Base-by-base conservation (phyloP, 140 eudicot genomes). In the Anethum foeniculum region DNA sequence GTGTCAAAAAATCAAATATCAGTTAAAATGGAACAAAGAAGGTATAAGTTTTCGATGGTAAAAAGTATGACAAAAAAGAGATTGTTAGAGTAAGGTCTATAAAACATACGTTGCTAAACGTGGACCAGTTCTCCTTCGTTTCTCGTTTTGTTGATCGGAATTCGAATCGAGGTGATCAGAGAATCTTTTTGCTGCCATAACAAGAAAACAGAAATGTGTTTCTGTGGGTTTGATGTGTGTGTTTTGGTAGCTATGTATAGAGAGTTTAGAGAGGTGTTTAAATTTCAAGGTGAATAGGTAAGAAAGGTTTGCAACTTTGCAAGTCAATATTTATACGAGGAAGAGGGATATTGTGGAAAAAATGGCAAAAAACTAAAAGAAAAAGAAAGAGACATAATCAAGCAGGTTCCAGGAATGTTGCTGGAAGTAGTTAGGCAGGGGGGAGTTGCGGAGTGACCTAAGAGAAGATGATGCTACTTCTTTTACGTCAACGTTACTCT, bases 41-140 rank as follows among this genome's bases (percentile, higher is more conserved):
- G 7, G 46, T 41, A 41, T 41, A 7, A 34, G 38, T 34, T 34
- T 34, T 34, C 38, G 38, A 34, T 34, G 38, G 38, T 34, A 34
- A 34, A 34, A 34, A 34, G 38, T 34, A 34, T 34, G 38, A 34
- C 38, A 34, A 34, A 34, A 41, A 4, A 8, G 14, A 30, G 43
- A 68, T 68, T 4, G 1, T 25, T 27, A 12, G 3, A 27, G 16
- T 15, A 39, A 0, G 30, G 21, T 41, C 41, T 41, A 5, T 1
- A 67, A 28, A 79, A 86, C 92, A 38, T 90, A 91, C 96, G 88
- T 81, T 46, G 92, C 94, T 44, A 91, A 85, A 72, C 92, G 81
- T 10, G 93, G 90, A 84, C 84, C 83, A 67, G 89, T 81, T 83
- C 90, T 86, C 43, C 52, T 84, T 0, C 91, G 90, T 82, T 85